Percentiles rank a stretch among this genome's conserved stretches.
Conservation (phyloP, 148 eudicot species). For the Pouteria glomerata region DNA sequence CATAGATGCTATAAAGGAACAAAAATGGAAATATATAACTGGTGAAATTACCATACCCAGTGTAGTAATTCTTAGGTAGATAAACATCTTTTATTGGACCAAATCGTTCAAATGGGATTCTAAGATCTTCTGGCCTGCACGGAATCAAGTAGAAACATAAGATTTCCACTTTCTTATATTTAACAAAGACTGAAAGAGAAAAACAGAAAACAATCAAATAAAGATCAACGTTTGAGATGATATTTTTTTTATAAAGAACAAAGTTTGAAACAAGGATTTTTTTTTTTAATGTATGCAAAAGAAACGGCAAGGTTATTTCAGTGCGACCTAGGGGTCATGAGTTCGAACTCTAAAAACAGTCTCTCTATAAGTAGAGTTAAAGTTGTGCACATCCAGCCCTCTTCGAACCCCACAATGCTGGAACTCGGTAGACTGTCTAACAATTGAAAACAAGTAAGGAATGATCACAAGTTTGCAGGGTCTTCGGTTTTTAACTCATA, state of each 20-base stretch:
- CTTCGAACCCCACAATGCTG: too few species aligned
- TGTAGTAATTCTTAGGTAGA: slow-evolving; percentile 76
- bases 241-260: too few species aligned
- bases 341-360: too few species aligned
- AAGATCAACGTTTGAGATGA: not conserved
- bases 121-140: slow-evolving; percentile 82
- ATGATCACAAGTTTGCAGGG: too few species aligned
- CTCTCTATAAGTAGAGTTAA: too few species aligned
- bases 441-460: too few species aligned
- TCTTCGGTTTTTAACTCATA: too few species aligned
- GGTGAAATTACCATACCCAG: slow-evolving; percentile 44
- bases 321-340: too few species aligned
- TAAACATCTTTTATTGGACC: slow-evolving; percentile 86
- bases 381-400: too few species aligned
- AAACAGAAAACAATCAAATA: not conserved
- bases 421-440: too few species aligned
- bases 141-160: slow-evolving; percentile 8
- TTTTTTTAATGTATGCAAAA: not conserved
- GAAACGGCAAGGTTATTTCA: not conserved
- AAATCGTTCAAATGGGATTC: slow-evolving; percentile 66
- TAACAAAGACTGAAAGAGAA: not conserved
- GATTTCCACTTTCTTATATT: not conserved
- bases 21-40: not conserved
- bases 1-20: not conserved
- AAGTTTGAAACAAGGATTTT: too few species aligned